These are phyloP conservation scores for Trichoderma gracile DNA, from an alignment of 2,329 filamentous ascomycete genomes.

Conservation along the genomic window DNA sequence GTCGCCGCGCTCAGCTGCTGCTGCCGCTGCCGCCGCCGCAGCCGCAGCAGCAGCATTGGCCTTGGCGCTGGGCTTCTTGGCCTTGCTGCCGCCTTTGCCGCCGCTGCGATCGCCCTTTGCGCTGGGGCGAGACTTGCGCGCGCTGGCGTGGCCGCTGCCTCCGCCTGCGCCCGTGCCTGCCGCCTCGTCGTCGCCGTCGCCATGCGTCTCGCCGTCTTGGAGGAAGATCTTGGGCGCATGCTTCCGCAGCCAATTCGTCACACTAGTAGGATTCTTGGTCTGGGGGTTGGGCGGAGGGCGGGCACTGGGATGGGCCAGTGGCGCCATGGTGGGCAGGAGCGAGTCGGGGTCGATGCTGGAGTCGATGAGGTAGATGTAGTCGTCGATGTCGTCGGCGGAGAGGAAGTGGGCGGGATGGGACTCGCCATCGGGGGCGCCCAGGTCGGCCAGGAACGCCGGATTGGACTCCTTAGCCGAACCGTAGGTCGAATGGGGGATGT, in stretches of 20 bases:
- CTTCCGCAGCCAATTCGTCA: slow-evolving; percentile 92
- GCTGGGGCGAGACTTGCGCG: slow-evolving; percentile 41
- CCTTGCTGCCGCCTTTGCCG: slow-evolving; percentile 45
- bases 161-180: slow-evolving; percentile 25
- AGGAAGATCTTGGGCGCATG: slow-evolving; percentile 83
- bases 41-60: slow-evolving; percentile 34
- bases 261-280: slow-evolving; percentile 76
- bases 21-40: slow-evolving; percentile 44
- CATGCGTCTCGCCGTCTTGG: slow-evolving; percentile 60
- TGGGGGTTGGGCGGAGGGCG: slow-evolving; percentile 44
- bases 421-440: slow-evolving; percentile 53
- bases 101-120: slow-evolving; percentile 38
- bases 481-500: slow-evolving; percentile 55
- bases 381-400: slow-evolving; percentile 68
- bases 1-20: slow-evolving; percentile 33
- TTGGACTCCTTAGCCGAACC: slow-evolving; percentile 62
- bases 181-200: slow-evolving; percentile 44
- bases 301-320: slow-evolving; percentile 45
- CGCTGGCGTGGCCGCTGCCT: slow-evolving; percentile 32
- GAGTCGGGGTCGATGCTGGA: slow-evolving; percentile 46
- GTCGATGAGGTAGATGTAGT: slow-evolving; percentile 70
- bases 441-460: slow-evolving; percentile 55
- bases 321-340: slow-evolving; percentile 54
- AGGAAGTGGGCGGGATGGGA: slow-evolving; percentile 66
- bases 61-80: slow-evolving; percentile 38